These are phyloP conservation scores for Cyclotella cryptica DNA, from an alignment of 108 stramenopile species.

Conservation along the genomic window DNA sequence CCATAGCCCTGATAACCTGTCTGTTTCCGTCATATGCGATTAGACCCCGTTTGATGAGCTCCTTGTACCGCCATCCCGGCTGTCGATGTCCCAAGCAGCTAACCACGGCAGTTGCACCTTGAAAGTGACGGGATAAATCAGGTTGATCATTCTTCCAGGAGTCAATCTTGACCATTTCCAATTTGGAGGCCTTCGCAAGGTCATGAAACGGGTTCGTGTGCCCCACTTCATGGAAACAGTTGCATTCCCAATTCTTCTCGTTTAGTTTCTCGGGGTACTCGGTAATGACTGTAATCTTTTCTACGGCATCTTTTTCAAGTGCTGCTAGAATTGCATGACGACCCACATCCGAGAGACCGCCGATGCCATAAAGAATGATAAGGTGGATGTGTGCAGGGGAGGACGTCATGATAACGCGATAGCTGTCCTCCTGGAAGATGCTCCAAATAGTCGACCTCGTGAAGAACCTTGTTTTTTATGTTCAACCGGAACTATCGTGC, in stretches of 20 bases:
- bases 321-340: slow-evolving; percentile 73
- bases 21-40: slow-evolving; percentile 59
- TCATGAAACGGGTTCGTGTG: slow-evolving; percentile 51
- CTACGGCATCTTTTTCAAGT: slow-evolving; percentile 52
- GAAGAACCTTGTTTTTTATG: too few relatives aligned
- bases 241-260: slow-evolving; percentile 75
- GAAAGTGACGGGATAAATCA: slow-evolving; percentile 40
- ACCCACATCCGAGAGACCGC: slow-evolving; percentile 69
- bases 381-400: not conserved
- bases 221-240: slow-evolving; percentile 40
- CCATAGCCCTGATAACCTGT: slow-evolving; percentile 71
- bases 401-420: slow-evolving; percentile 13
- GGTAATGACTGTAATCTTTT: slow-evolving; percentile 65
- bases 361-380: slow-evolving; percentile 50
- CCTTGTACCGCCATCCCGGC: slow-evolving; percentile 49
- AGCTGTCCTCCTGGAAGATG: too few relatives aligned
- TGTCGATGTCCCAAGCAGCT: slow-evolving; percentile 83
- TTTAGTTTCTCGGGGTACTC: slow-evolving; percentile 58
- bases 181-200: slow-evolving; percentile 12
- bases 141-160: slow-evolving; percentile 38
- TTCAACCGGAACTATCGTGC: too few relatives aligned
- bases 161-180: slow-evolving; percentile 44
- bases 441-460: too few relatives aligned
- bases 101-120: slow-evolving; percentile 66
- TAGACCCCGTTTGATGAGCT: slow-evolving; percentile 33